Base-by-base conservation (phyloP, 352 stramenopile species). In the Pythium vanterpoolii region DNA sequence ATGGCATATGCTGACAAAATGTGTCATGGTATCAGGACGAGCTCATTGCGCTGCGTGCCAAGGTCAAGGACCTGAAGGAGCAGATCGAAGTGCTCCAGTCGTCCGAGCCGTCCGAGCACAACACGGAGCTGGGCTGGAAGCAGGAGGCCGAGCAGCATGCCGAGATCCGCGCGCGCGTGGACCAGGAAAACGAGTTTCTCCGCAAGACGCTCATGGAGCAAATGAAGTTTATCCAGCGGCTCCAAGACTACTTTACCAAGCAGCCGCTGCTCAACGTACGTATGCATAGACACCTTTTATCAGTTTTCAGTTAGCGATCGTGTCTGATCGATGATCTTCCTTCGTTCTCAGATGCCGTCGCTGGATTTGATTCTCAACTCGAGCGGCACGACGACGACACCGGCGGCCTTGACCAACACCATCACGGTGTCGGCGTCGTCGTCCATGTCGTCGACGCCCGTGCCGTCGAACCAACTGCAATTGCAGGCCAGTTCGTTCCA, bases 201-300 rank as follows among this genome's bases (percentile, higher is more conserved):
- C 80, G 86, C 47, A 93, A 93, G 68, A 95, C 86, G 47, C 60
- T 95, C 19, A 95, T 93, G 83, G 86, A 95, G 60, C 86, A 95
- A 77, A 95, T 95, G 86, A 95, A 95, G 73, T 95, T 95, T 51
- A 95, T 95, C 51, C 86, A 95, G 72, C 75, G 83, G 23, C 73
- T 95, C 28, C 86, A 95, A 69, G 86, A 95, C 67, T 95, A 95
- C 66, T 95, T 95, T 61, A 93, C 83, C 38, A 95, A 95, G 74
- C 86, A 95, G 72, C 86, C 86, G 42, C 72, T 95, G 43, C 77
- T 95, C 50, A 95, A 95, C 66, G 73, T 81, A 71, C 27, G 72
- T 71, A 1, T n/a, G n/a, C n/a, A n/a, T n/a, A n/a, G n/a, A n/a
- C n/a, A n/a, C n/a, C n/a, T n/a, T n/a, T n/a, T n/a, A n/a, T n/a